Conservation (phyloP, 108 stramenopile genomes). For the Cyclotella cryptica region DNA sequence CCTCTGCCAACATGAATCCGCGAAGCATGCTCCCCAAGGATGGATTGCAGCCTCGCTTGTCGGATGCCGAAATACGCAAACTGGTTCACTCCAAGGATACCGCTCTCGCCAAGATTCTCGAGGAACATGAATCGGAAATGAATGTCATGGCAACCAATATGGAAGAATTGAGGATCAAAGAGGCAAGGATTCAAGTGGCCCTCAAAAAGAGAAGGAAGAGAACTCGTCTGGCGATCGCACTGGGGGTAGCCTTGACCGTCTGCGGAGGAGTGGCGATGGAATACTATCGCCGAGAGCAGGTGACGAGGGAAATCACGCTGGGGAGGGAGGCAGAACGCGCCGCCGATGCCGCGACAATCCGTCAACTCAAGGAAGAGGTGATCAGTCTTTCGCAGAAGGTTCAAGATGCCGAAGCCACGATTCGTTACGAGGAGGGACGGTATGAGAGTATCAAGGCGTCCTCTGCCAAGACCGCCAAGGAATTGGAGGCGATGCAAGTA, state of each 20-base stretch:
- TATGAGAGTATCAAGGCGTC: constrained; percentile 28
- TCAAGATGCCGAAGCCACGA: constrained; percentile 47
- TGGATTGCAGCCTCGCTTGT: constrained; percentile 45
- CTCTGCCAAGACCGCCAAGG: constrained; percentile 16
- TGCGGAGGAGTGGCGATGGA: constrained; percentile 33
- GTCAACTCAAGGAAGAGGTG: constrained; percentile 18
- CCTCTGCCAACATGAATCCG: constrained; percentile 2
- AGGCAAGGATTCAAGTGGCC: constrained; percentile 7
- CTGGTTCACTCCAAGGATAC: constrained; percentile 51
- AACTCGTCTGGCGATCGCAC: constrained; percentile 14
- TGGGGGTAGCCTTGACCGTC: background rate
- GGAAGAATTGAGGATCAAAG: constrained; percentile 43
- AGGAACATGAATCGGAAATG: constrained; percentile 52
- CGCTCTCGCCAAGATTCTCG: constrained; percentile 44
- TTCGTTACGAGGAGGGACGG: constrained; percentile 45
- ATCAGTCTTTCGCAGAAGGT: constrained; percentile 14
- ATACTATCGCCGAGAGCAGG: constrained; percentile 29
- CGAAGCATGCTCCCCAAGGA: constrained; percentile 30
- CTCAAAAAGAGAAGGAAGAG: constrained; percentile 41
- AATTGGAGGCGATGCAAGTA: constrained; percentile 36
- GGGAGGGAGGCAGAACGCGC: constrained; percentile 41
- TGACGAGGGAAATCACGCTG: constrained; percentile 34
- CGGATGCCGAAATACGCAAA: constrained; percentile 50
- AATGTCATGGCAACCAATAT: constrained; percentile 50
- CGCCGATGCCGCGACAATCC: constrained; percentile 25